Conservation (phyloP, 2,329 filamentous ascomycete species). For the Pyrenophora teres region DNA sequence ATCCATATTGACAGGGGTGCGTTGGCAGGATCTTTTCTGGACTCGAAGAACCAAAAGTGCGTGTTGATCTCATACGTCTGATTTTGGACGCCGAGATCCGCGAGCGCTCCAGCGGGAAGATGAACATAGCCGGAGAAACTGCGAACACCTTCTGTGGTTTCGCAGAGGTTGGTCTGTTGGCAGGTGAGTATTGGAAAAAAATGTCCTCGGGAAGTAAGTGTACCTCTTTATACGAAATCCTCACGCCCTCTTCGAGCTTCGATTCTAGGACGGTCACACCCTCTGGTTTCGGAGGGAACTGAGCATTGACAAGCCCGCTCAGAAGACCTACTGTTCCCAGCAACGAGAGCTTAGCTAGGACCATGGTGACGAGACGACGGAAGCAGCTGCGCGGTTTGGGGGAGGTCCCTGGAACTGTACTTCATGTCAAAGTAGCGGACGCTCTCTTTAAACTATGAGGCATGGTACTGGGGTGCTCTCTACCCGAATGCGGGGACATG, state of each 20-base stretch:
- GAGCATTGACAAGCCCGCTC: constrained; percentile 27
- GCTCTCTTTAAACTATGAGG: too few relatives aligned
- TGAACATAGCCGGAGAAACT: constrained; percentile 66
- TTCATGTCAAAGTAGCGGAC: too few relatives aligned
- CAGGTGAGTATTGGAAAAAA: background rate
- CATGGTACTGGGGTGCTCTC: too few relatives aligned
- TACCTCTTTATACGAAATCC: constrained; percentile 54
- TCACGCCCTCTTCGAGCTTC: constrained; percentile 46
- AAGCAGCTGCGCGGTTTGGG: background rate
- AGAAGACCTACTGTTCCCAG: constrained; percentile 22
- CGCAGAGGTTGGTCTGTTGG: constrained; percentile 54
- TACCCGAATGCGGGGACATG: too few relatives aligned
- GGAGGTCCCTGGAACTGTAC: background rate
- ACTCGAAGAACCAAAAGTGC: constrained; percentile 70
- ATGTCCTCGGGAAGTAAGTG: background rate
- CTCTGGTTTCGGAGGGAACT: constrained; percentile 49
- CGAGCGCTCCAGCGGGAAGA: constrained; percentile 55
- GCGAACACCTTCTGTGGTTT: constrained; percentile 60
- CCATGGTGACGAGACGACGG: constrained; percentile 12
- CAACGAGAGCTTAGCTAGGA: constrained; percentile 8
- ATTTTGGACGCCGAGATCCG: constrained; percentile 40
- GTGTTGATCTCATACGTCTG: constrained; percentile 58
- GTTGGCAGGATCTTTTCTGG: constrained; percentile 59
- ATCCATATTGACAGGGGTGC: constrained; percentile 65
- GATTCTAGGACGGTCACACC: constrained; percentile 49